Conservation (phyloP, 73 alveolate species). For the Paramecium primaurelia region DNA sequence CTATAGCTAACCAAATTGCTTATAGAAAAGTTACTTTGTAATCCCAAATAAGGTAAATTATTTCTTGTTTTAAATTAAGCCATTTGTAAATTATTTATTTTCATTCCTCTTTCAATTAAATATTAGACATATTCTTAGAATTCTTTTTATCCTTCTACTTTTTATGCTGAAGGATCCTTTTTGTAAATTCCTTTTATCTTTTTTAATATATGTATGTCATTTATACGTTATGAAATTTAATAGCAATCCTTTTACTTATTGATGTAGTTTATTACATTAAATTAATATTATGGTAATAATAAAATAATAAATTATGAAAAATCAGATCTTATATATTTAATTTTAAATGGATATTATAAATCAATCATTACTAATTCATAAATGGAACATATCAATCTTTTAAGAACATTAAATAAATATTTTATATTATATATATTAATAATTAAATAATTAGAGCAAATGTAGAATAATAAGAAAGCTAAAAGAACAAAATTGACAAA, state of each 20-base stretch:
- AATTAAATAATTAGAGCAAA: background rate
- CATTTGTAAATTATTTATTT: background rate
- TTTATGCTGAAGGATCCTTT: background rate
- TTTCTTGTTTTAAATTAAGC: constrained; percentile 48
- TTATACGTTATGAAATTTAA: background rate
- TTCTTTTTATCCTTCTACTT: background rate
- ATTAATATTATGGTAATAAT: background rate
- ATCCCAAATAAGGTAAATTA: constrained; percentile 38
- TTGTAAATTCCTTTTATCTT: background rate
- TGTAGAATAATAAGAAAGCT: constrained; percentile 34
- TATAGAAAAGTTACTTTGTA: background rate
- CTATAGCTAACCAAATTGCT: background rate
- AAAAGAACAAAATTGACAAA: constrained; percentile 58
- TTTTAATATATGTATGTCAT: background rate
- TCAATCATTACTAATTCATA: background rate
- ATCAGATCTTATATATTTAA: background rate
- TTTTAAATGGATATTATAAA: background rate
- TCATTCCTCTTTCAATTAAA: constrained; percentile 16
- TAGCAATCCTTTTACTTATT: background rate
- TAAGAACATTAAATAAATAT: background rate
- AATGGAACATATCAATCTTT: background rate
- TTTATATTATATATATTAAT: background rate
- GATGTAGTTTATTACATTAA: background rate
- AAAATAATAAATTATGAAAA: background rate
- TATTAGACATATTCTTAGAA: constrained; percentile 41